phyloP scores from a whole-genome alignment of 202 grass and related monocot genomes.

The Panicum hallii region DNA sequence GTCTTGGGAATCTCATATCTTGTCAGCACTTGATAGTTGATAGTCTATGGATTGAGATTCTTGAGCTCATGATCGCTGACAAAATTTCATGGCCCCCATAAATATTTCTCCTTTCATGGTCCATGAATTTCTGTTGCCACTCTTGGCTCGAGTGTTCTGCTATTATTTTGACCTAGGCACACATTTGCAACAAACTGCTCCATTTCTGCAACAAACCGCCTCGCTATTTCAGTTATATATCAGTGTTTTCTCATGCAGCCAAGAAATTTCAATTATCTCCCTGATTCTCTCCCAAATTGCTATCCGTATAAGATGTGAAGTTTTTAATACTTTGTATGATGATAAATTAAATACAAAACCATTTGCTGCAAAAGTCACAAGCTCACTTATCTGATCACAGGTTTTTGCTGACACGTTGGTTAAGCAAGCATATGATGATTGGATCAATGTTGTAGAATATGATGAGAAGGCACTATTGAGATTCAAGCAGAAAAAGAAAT shows the following conservation, averaged over 20 bases:
- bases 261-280: conserved; percentile 1
- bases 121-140: conserved; percentile 7
- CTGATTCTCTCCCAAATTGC: conserved; percentile 1
- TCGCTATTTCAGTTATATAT: too few relatives aligned
- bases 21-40: background rate
- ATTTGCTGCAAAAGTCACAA: conserved; percentile 4
- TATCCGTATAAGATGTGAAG: background rate
- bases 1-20: conserved; percentile 7
- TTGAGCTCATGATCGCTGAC: conserved; percentile 27
- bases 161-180: conserved; percentile 1
- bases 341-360: conserved; percentile 23
- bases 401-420: conserved; percentile 74
- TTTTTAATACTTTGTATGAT: conserved; percentile 1
- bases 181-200: background rate
- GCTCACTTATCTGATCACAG: conserved; percentile 47
- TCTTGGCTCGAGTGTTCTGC: conserved; percentile 17
- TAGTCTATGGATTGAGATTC: conserved; percentile 21
- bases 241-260: background rate
- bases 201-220: background rate
- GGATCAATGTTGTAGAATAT: conserved; percentile 85
- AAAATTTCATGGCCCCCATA: background rate
- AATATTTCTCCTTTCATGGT: background rate
- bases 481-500: conserved; percentile 81
- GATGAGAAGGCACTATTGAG: conserved; percentile 76
- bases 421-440: conserved; percentile 88